Base-by-base conservation (phyloP, 768 basidiomycete species). In the Amanita exitialis region DNA sequence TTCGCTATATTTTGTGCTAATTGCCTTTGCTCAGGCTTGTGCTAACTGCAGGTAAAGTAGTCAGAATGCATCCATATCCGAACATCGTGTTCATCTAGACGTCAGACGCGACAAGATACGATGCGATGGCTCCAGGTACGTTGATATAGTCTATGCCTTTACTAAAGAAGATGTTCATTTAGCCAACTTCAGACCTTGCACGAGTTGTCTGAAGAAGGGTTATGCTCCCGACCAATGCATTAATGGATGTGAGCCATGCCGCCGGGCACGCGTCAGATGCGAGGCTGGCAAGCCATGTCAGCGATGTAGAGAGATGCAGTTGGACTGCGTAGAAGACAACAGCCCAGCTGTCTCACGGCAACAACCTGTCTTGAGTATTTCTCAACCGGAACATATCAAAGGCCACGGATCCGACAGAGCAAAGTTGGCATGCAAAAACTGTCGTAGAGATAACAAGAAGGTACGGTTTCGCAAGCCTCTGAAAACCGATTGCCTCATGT, bases 391-490 rank as follows among this genome's bases (percentile, higher is more conserved):
- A 51, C 64, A 69, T 41, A 59, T 62, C 34, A 51, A 51, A 21
- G 15, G 32, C 12, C 50, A 51, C 53, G 63, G 64, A 32, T 52
- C 59, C 57, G 80, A 81, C 53, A 71, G 79, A 34, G 78, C 73
- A 35, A 82, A 80, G 57, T 51, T 78, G 51, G 80, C 81, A 2
- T 83, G 81, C 62, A 70, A 73, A 56, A 75, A 65, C 45, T 83
- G 82, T 62, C 73, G 79, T 25, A 74, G 74, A 54, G 80, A 81
- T 57, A 83, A 83, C 58, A 82, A 82, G 62, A 82, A 83, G 77
- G 81, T 74, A 48, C 4, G 59, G 47, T 27, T 38, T 41, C 38
- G 54, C 30, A 20, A 36, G 39, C 43, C 15, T 23, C 20, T 53
- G 15, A 43, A 46, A 30, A 12, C 21, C 12, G 50, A 42, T 59